Evolutionary conservation across 805 yeast species (phyloP), one percentile per base, ranked within the genome.

Genomic region (Grigorovia humatica): DNA sequence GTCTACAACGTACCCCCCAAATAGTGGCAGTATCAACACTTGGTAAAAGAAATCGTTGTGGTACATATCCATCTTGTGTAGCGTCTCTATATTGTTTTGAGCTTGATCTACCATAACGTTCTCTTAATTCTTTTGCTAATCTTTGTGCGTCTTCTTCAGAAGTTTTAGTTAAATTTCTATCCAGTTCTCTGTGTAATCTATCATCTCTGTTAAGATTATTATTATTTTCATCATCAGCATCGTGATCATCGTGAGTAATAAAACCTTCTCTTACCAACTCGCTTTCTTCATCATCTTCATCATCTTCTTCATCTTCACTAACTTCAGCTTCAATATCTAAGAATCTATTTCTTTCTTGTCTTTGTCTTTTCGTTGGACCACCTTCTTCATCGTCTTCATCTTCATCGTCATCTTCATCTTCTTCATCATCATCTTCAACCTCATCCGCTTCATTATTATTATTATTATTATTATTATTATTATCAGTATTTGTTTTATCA

Each of bases 251-350:
- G 44, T 65, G 61, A 1, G 87, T 81, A 57, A 86, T 81, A 64
- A 86, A 86, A 63, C 88, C 91, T 65, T 85, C 95, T 61, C 88
- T 80, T 46, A 85, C 80, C 32, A 87, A 71, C 56, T 86, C 97
- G n/a, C 95, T 90, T 59, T 82, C 87, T 59, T 85, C 98, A 56
- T 91, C 98, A 47, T 89, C 98, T 55, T 90, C 98, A 55, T 88
- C 91, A 58, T 68, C 71, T 2, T 91, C 98, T 51, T 93, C 98
- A 58, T 93, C 98, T 55, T 91, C 98, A 68, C 91, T 96, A 52
- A 93, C 99, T 68, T 91, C 98, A 54, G 97, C 99, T 74, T 93
- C 98, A 51, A 93, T 95, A 86, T 93, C 99, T 70, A 93, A 77
- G 69, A 89, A 93, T 74, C 85, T 90, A 68, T 91, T 91, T 54